Evolutionary conservation across 106 monocot species (phyloP).

Genomic region (Amphibolis antarctica): DNA sequence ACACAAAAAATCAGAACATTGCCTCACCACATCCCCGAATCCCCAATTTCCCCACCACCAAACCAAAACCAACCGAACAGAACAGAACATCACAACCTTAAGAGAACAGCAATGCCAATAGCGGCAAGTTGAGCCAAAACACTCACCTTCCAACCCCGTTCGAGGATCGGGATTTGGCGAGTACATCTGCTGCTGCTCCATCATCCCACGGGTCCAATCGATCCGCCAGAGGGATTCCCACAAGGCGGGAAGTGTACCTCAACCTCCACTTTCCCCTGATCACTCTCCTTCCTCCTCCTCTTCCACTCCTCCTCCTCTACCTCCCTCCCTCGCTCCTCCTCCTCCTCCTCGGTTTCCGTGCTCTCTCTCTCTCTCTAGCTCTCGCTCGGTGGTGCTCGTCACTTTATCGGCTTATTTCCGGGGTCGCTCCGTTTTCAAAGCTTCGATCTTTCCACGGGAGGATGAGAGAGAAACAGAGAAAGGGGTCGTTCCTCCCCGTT

Average conservation of each 20-base stretch:
- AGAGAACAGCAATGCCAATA: neutral
- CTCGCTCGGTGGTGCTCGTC: neutral
- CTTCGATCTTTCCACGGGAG: slow-evolving; percentile 19
- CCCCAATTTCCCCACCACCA: neutral
- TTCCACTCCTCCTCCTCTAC: neutral
- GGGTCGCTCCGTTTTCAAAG: slow-evolving; percentile 7
- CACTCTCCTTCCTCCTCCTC: neutral
- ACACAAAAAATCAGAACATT: neutral
- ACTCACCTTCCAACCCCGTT: slow-evolving; percentile 57
- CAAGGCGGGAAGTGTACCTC: neutral
- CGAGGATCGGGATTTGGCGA: slow-evolving; percentile 22
- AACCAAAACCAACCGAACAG: neutral
- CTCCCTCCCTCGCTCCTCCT: neutral
- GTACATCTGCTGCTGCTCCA: slow-evolving; percentile 17
- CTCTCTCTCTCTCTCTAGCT: neutral
- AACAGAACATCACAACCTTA: neutral
- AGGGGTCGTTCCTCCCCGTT: slow-evolving; percentile 5
- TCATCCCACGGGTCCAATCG: neutral
- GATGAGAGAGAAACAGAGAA: neutral
- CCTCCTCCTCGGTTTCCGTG: too few species aligned
- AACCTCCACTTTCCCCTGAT: neutral
- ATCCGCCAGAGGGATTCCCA: neutral
- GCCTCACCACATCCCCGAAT: neutral
- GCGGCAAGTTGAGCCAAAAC: neutral
- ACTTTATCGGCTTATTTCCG: neutral